A percentile compares a stretch with the other conserved stretches of the same genome.
phyloP scores from a whole-genome alignment of 2,329 filamentous ascomycete species.

The Aspergillus unguis region DNA sequence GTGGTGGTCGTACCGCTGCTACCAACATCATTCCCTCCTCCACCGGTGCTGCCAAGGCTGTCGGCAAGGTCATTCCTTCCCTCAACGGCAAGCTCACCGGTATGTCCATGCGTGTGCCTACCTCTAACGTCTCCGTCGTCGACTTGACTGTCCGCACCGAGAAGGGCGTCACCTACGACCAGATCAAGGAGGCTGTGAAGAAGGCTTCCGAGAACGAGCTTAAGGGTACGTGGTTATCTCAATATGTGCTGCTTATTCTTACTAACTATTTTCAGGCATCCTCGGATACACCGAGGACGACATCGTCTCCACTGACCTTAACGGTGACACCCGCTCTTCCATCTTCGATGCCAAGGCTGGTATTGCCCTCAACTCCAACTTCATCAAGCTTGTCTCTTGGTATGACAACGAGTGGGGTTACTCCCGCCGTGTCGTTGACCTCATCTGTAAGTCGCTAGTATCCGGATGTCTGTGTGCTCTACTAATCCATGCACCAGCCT shows the following conservation, averaged over 20 bases:
- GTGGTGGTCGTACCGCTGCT: slow-evolving; percentile 96
- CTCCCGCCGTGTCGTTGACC: slow-evolving; percentile 89
- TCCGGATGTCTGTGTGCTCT: not conserved
- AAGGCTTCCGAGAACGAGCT: slow-evolving; percentile 76
- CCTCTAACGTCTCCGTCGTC: slow-evolving; percentile 97
- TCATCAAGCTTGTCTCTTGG: slow-evolving; percentile 97
- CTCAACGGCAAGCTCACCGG: slow-evolving; percentile 99
- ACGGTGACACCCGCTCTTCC: slow-evolving; percentile 88
- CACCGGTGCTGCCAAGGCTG: slow-evolving; percentile 99
- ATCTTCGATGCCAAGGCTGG: slow-evolving; percentile 99
- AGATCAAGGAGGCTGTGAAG: slow-evolving; percentile 93
- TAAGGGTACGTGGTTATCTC: slow-evolving; percentile 62
- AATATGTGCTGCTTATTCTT: not conserved
- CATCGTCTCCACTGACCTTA: slow-evolving; percentile 88
- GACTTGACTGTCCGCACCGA: slow-evolving; percentile 92
- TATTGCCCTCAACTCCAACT: slow-evolving; percentile 97
- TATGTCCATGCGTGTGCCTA: slow-evolving; percentile 99
- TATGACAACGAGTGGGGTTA: slow-evolving; percentile 99
- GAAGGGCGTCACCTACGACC: slow-evolving; percentile 70
- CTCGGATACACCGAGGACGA: slow-evolving; percentile 97
- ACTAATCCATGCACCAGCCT: slow-evolving; percentile 51
- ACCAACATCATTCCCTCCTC: slow-evolving; percentile 99
- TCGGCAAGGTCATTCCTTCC: slow-evolving; percentile 98
- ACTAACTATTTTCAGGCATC: slow-evolving; percentile 57
- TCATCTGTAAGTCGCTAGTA: slow-evolving; percentile 46